Conservation (phyloP, 1,284 basidiomycete species). For the Trametes hirsuta region DNA sequence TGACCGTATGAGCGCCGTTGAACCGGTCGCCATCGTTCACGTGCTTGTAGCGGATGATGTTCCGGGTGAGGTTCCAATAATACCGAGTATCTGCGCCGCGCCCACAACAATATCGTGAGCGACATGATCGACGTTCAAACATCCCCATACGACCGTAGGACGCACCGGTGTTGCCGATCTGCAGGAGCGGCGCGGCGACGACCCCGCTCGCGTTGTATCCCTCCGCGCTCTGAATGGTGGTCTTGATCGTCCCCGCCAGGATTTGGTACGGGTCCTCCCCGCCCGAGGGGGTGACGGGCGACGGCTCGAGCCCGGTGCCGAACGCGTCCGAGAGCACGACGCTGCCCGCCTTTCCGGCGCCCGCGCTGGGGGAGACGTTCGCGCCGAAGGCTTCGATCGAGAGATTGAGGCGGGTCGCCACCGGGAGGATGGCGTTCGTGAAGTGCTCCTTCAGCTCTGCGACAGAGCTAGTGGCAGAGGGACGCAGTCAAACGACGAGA, state of each 20-base stretch:
- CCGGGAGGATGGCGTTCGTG: slow-evolving; percentile 40
- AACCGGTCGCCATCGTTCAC: slow-evolving; percentile 15
- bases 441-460: slow-evolving; percentile 45
- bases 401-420: slow-evolving; percentile 53
- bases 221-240: slow-evolving; percentile 33
- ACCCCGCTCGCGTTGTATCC: slow-evolving; percentile 33
- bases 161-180: slow-evolving; percentile 40
- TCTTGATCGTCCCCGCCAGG: slow-evolving; percentile 53
- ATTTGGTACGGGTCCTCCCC: slow-evolving; percentile 49
- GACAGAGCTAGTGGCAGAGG: slow-evolving; percentile 38
- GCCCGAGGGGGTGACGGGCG: slow-evolving; percentile 53
- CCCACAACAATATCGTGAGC: background rate
- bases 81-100: slow-evolving; percentile 40
- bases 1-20: slow-evolving; percentile 54
- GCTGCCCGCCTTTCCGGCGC: slow-evolving; percentile 28
- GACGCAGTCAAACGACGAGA: slow-evolving; percentile 20
- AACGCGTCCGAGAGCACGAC: slow-evolving; percentile 45
- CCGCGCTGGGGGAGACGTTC: slow-evolving; percentile 19
- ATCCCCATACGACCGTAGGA: background rate
- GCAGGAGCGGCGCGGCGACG: slow-evolving; percentile 44
- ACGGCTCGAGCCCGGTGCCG: slow-evolving; percentile 52
- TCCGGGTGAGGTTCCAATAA: slow-evolving; percentile 48
- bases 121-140: background rate
- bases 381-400: slow-evolving; percentile 54
- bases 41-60: slow-evolving; percentile 51